A percentile compares a stretch with the other conserved stretches of the same genome.
phyloP scores from a whole-genome alignment of 805 yeast genomes.

The Zygosaccharomyces gambellarensis region DNA sequence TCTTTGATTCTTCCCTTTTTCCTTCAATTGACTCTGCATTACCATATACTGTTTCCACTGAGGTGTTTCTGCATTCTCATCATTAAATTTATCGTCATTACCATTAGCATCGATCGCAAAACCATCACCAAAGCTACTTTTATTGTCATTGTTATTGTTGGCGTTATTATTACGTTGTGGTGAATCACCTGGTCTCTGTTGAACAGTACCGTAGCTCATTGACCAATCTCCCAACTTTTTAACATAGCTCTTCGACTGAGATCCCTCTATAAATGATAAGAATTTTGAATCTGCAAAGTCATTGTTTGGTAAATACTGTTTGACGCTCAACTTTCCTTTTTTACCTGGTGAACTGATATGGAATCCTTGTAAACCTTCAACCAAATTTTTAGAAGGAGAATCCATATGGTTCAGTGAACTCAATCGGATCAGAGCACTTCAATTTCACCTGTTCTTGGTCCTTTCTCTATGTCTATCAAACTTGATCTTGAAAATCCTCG shows the following conservation, averaged over 20 bases:
- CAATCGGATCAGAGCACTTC: not conserved
- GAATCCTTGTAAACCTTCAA: conserved; percentile 21
- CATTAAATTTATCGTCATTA: not conserved
- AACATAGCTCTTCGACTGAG: conserved; percentile 14
- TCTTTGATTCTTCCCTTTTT: not conserved
- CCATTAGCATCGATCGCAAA: not conserved
- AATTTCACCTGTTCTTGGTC: not conserved
- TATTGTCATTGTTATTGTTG: not conserved
- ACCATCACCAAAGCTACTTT: conserved; percentile 2
- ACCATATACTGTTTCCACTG: conserved; percentile 26
- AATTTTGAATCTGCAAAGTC: conserved; percentile 20
- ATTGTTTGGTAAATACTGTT: conserved; percentile 16
- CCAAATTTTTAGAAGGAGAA: conserved; percentile 16
- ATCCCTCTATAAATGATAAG: conserved; percentile 12
- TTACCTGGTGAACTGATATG: conserved; percentile 23
- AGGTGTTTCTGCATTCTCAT: conserved; percentile 19
- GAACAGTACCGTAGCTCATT: conserved; percentile 24
- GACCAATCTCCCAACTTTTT: conserved; percentile 26
- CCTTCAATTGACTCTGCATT: conserved; percentile 4
- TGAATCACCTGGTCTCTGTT: conserved; percentile 13
- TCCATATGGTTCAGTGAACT: conserved; percentile 8
- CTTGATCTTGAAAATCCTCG: not conserved
- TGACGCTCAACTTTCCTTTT: conserved; percentile 8
- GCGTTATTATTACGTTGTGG: conserved; percentile 5
- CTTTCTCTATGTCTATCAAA: not conserved